Conservation (phyloP, 495 filamentous ascomycete genomes). For the Aspergillus avenaceus region DNA sequence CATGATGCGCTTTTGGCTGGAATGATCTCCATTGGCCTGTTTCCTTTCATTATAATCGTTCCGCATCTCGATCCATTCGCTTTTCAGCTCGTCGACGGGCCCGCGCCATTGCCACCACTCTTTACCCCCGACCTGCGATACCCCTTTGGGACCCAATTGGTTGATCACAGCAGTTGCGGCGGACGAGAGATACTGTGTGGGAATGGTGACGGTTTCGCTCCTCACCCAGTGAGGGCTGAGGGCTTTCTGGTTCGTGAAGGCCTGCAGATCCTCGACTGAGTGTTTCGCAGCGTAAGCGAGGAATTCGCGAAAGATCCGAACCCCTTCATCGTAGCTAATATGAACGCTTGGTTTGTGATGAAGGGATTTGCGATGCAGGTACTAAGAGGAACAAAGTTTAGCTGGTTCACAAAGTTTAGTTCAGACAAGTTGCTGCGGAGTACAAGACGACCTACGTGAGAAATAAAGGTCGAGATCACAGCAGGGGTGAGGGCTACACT, state of each 20-base stretch:
- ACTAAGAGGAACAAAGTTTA: constrained; percentile 46
- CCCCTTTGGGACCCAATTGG: constrained; percentile 71
- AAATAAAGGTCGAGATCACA: constrained; percentile 71
- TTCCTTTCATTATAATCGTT: constrained; percentile 71
- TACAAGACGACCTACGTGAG: constrained; percentile 60
- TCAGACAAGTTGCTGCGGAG: not conserved
- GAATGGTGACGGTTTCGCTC: constrained; percentile 67
- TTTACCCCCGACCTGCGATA: constrained; percentile 71
- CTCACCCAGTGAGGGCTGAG: constrained; percentile 86
- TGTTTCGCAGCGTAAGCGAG: constrained; percentile 77
- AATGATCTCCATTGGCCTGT: constrained; percentile 26
- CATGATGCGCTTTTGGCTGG: constrained; percentile 70
- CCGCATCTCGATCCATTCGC: constrained; percentile 96
- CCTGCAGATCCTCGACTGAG: constrained; percentile 86
- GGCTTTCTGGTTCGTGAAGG: constrained; percentile 85
- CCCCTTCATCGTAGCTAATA: constrained; percentile 90
- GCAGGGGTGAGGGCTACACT: constrained; percentile 72
- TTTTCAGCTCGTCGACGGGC: constrained; percentile 57
- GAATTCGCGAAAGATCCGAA: constrained; percentile 83
- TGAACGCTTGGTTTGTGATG: constrained; percentile 77
- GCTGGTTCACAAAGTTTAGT: not conserved
- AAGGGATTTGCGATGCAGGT: constrained; percentile 70
- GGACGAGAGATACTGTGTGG: constrained; percentile 51
- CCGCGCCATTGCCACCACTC: constrained; percentile 95
- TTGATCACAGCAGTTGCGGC: constrained; percentile 60